Base-by-base conservation (phyloP, 805 yeast species). In the Metschnikowia drakensbergensis region DNA sequence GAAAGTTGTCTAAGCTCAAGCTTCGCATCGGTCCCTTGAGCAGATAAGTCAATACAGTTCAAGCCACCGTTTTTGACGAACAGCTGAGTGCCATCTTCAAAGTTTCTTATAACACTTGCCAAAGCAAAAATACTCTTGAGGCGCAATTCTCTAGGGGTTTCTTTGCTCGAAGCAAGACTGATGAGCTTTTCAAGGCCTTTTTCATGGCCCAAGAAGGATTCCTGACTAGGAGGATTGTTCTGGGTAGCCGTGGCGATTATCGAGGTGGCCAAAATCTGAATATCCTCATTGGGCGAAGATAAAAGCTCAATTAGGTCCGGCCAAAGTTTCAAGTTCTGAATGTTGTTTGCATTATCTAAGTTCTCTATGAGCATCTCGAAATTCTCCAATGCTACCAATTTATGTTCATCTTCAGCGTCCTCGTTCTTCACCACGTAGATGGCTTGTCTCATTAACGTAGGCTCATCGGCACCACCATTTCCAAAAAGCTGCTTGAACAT, bases 301-400 rank as follows among this genome's bases (percentile, higher is more conserved):
- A 90, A 69, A 45, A 78, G 77, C 1, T 66, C 63, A n/a, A 89
- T 70, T 37, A 91, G 64, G 3, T 83, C 72, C 23, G 76, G 81
- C 99, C 98, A 94, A 53, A 90, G 75, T 54, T 82, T 80, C 73
- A 91, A 63, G 58, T 85, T 86, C 54, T 87, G 92, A 55, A 92
- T 83, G 60, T 89, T 89, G 67, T 92, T 91, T 25, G 98, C 98
- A 65, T 94, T 94, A 66, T 94, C 98, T 51, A 92, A 67, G 60
- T 90, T 90, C 63, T 92, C 98, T 42, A 94, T 84, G 45, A 92
- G 72, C 92, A 91, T 89, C 64, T 92, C 97, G 60, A 92, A 86
- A 64, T 89, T 88, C 55, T 92, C 97, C 51, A 90, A 78, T 0
- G 97, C 96, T 6, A 80, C 78, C 45, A 84, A 72, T 58, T 85